A percentile compares a stretch with the other conserved stretches of the same genome.
Evolutionary conservation across 2,329 filamentous ascomycete genomes (phyloP).

Genomic region (Sarocladium kiliense): DNA sequence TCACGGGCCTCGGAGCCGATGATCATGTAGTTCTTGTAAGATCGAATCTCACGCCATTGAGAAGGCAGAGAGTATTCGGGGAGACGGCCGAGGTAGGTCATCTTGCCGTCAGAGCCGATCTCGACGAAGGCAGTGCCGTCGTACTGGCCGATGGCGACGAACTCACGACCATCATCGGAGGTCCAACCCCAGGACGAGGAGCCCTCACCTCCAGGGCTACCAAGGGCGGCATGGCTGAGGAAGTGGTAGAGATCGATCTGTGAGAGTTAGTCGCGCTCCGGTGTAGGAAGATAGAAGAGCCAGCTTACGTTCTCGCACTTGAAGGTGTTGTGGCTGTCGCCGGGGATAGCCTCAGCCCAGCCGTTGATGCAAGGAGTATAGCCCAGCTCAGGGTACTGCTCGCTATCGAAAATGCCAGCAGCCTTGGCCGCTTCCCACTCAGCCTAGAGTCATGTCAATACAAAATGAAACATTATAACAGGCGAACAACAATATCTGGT

Average conservation of each 20-base stretch:
- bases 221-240: constrained; percentile 44
- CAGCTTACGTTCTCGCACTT: constrained; percentile 15
- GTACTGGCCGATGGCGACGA: constrained; percentile 36
- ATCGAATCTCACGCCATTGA: constrained; percentile 32
- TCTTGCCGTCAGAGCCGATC: constrained; percentile 32
- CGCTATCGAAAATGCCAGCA: constrained; percentile 17
- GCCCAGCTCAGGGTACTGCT: constrained; percentile 16
- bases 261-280: not conserved
- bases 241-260: constrained; percentile 46
- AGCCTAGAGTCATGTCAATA: too few relatives aligned
- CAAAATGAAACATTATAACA: too few relatives aligned
- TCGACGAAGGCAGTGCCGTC: constrained; percentile 42
- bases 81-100: constrained; percentile 37
- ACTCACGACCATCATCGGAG: constrained; percentile 38
- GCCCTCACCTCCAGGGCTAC: constrained; percentile 28
- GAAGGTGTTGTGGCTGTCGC: constrained; percentile 17
- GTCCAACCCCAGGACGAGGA: constrained; percentile 35
- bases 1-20: constrained; percentile 33
- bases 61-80: constrained; percentile 28
- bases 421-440: constrained; percentile 15
- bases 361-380: constrained; percentile 19
- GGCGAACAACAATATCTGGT: not conserved
- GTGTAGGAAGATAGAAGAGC: too few relatives aligned
- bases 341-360: constrained; percentile 16
- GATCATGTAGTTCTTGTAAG: constrained; percentile 24